Conservation (phyloP, 371 early-diverging fungal species). For the Nematocida homosporus region DNA sequence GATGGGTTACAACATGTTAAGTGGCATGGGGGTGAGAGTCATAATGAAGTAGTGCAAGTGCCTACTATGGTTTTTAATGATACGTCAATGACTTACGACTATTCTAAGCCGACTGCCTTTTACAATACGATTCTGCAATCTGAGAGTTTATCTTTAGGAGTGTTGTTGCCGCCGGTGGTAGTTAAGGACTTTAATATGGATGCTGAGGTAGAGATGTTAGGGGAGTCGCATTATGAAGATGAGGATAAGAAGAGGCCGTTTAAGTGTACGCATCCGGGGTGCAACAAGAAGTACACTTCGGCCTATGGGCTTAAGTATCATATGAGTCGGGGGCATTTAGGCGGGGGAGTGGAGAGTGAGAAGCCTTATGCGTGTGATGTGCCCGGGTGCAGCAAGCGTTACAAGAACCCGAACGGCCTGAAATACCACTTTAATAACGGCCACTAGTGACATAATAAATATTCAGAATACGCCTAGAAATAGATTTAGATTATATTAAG, state of each 20-base stretch:
- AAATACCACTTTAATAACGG: conserved; percentile 84
- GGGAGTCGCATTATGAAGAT: conserved; percentile 39
- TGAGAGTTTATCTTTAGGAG: conserved; percentile 43
- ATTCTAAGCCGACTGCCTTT: conserved; percentile 53
- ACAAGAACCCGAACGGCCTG: conserved; percentile 91
- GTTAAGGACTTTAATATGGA: conserved; percentile 49
- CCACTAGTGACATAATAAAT: conserved; percentile 68
- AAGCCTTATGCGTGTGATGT: conserved; percentile 81
- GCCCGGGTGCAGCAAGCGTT: conserved; percentile 78
- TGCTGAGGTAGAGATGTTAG: conserved; percentile 44
- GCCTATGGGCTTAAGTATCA: conserved; percentile 69
- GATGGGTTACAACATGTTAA: conserved; percentile 36
- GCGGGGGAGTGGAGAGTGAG: conserved; percentile 67
- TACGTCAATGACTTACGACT: conserved; percentile 48
- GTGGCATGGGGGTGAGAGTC: conserved; percentile 51
- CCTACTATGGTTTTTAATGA: conserved; percentile 56
- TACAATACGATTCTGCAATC: conserved; percentile 55
- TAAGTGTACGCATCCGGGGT: conserved; percentile 65
- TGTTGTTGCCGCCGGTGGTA: conserved; percentile 42
- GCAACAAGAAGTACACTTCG: conserved; percentile 69
- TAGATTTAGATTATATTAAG: neutral
- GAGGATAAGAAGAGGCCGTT: conserved; percentile 60
- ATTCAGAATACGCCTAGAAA: neutral
- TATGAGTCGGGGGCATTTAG: conserved; percentile 67
- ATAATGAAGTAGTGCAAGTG: conserved; percentile 52